These are phyloP conservation scores for Marchantia polymorpha DNA, from an alignment of 225 moss, liverwort and hornwort genomes.

Conservation along the genomic window DNA sequence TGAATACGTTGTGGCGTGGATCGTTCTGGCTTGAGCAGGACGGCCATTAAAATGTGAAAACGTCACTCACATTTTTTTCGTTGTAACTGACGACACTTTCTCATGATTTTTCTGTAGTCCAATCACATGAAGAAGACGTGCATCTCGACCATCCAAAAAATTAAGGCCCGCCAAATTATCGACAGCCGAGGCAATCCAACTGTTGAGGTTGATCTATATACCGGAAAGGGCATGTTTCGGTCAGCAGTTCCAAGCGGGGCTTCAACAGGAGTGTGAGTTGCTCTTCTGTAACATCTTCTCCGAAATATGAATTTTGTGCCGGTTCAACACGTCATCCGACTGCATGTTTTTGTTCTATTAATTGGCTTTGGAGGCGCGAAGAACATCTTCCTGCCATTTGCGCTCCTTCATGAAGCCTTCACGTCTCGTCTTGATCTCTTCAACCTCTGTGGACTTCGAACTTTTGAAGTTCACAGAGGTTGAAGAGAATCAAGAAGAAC, in stretches of 20 bases:
- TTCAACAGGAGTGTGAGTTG: constrained; percentile 50
- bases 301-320: background rate
- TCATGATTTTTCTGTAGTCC: constrained; percentile 25
- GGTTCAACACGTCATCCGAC: no score
- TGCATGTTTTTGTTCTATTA: no score
- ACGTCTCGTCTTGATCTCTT: no score
- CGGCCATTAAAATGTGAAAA: background rate
- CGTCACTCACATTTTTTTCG: background rate
- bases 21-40: constrained; percentile 3
- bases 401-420: no score
- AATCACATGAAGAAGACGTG: constrained; percentile 52
- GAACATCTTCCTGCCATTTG: no score
- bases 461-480: no score
- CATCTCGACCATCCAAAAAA: constrained; percentile 39
- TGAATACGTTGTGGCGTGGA: background rate
- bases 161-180: constrained; percentile 49
- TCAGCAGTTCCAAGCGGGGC: constrained; percentile 58
- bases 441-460: no score
- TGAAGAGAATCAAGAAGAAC: no score
- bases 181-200: constrained; percentile 56
- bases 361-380: no score
- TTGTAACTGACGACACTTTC: background rate
- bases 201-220: constrained; percentile 53
- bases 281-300: background rate
- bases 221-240: constrained; percentile 54